A percentile compares a stretch with the other conserved stretches of the same genome.
These are phyloP conservation scores for Deuterostichococcus epilithicus DNA, from an alignment of 139 green algal species.

Conservation along the genomic window DNA sequence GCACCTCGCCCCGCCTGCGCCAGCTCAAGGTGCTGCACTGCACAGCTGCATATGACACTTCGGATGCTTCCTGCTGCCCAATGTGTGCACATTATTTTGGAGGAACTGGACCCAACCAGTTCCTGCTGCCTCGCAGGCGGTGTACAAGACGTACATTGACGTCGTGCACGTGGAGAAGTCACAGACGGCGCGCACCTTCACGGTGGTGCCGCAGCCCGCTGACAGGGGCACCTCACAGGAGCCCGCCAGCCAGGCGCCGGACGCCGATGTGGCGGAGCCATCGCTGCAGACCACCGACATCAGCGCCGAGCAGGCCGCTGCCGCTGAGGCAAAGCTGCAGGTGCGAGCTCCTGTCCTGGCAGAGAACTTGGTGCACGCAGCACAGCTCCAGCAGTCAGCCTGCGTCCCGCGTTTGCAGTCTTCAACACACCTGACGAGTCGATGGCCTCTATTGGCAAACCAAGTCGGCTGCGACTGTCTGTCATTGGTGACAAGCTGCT, in stretches of 20 bases:
- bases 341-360: neutral
- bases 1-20: slow-evolving; percentile 53
- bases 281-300: slow-evolving; percentile 3
- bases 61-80: neutral
- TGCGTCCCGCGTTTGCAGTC: no score
- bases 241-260: slow-evolving; percentile 2
- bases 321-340: slow-evolving; percentile 25
- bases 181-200: slow-evolving; percentile 54
- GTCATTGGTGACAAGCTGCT: no score
- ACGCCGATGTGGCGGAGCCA: neutral
- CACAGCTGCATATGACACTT: neutral
- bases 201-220: slow-evolving; percentile 9
- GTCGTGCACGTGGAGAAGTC: slow-evolving; percentile 83
- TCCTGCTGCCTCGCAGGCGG: no score
- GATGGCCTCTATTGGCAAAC: no score
- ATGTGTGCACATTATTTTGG: no score
- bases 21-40: slow-evolving; percentile 25
- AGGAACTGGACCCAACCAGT: no score
- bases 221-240: slow-evolving; percentile 4
- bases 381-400: no score
- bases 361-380: neutral
- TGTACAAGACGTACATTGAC: slow-evolving; percentile 84
- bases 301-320: slow-evolving; percentile 18
- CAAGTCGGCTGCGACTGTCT: no score
- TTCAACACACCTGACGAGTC: no score